Conservation (phyloP, 495 filamentous ascomycete species). For the Neurospora sp. region DNA sequence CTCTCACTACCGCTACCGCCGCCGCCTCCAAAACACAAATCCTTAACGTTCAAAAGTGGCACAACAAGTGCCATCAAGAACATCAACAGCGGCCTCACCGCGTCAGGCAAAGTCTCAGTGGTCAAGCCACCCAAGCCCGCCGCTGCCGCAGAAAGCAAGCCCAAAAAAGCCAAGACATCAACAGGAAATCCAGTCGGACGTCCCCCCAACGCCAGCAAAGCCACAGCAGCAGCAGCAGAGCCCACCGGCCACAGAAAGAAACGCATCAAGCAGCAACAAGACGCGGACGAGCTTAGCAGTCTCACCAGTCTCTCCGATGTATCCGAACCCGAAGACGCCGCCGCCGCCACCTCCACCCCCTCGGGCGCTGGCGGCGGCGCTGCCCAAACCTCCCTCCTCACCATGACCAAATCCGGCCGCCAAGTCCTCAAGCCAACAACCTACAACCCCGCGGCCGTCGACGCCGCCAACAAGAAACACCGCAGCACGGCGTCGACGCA, state of each 20-base stretch:
- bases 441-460: slow-evolving; percentile 52
- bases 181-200: neutral
- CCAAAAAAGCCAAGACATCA: slow-evolving; percentile 16
- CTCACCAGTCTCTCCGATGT: slow-evolving; percentile 9
- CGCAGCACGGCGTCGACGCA: slow-evolving; percentile 6
- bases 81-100: slow-evolving; percentile 18
- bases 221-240: neutral
- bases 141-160: slow-evolving; percentile 12
- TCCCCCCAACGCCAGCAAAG: neutral
- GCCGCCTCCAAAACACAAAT: neutral
- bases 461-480: slow-evolving; percentile 23
- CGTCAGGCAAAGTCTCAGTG: slow-evolving; percentile 6
- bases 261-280: slow-evolving; percentile 11
- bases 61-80: slow-evolving; percentile 22
- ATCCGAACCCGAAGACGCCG: slow-evolving; percentile 2
- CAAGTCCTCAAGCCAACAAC: slow-evolving; percentile 63
- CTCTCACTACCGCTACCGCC: neutral
- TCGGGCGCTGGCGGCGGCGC: no score
- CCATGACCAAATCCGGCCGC: slow-evolving; percentile 74
- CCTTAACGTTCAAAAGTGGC: neutral
- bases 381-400: slow-evolving; percentile 47
- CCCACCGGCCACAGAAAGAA: slow-evolving; percentile 6
- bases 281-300: slow-evolving; percentile 3
- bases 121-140: slow-evolving; percentile 3
- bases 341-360: no score